phyloP scores from a whole-genome alignment of 345 rosid genomes.

The Citrus glauca region DNA sequence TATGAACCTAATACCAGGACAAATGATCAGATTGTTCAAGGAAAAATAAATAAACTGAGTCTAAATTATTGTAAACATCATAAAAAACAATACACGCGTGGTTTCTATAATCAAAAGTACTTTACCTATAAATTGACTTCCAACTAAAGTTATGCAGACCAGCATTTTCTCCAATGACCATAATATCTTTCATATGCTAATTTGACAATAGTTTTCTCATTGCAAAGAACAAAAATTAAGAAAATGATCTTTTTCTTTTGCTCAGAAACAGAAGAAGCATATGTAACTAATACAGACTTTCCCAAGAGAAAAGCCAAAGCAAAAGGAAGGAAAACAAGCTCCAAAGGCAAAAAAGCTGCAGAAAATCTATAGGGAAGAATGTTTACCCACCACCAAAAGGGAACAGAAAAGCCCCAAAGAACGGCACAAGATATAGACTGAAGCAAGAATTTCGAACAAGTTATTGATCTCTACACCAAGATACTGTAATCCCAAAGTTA shows the following conservation, averaged over 20 bases:
- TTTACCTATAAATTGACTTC: background rate
- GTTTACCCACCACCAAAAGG: background rate
- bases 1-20: constrained; percentile 61
- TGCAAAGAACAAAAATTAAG: background rate
- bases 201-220: background rate
- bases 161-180: background rate
- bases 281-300: background rate
- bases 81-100: background rate
- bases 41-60: background rate
- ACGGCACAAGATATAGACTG: background rate
- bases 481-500: background rate
- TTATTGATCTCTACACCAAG: background rate
- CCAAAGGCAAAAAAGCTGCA: background rate
- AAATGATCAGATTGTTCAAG: background rate
- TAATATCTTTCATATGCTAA: background rate
- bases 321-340: background rate
- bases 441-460: background rate
- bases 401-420: background rate
- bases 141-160: background rate
- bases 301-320: too few species aligned
- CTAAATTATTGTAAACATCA: background rate
- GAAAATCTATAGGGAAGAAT: background rate
- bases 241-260: background rate
- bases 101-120: background rate
- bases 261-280: background rate